Percentiles rank a stretch among this genome's conserved stretches.
These are phyloP conservation scores for Termitomyces sp. DNA, from an alignment of 768 basidiomycete genomes.

Conservation along the genomic window DNA sequence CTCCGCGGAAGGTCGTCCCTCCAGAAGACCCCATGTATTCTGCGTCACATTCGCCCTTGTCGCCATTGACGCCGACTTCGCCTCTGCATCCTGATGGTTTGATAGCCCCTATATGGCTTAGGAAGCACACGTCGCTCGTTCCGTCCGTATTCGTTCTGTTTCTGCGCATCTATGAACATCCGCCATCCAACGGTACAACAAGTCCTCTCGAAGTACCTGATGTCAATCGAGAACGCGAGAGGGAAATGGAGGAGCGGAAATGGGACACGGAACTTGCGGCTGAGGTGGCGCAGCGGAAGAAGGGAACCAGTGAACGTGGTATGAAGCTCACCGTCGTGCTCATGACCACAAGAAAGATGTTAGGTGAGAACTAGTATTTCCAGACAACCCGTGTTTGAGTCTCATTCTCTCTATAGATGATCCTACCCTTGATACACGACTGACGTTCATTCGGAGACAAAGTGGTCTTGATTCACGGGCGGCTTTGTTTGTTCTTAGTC, in stretches of 20 bases:
- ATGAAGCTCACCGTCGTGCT: conserved; percentile 95
- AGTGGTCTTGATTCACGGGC: conserved; percentile 89
- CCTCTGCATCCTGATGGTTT: conserved; percentile 93
- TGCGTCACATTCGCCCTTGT: conserved; percentile 83
- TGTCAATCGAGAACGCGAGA: conserved; percentile 48
- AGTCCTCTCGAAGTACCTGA: conserved; percentile 54
- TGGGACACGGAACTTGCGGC: conserved; percentile 73
- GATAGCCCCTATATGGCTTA: conserved; percentile 96
- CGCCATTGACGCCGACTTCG: conserved; percentile 82
- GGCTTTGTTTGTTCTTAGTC: conserved; percentile 90
- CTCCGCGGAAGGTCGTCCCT: conserved; percentile 73
- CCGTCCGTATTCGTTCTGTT: conserved; percentile 95
- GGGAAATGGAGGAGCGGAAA: conserved; percentile 62
- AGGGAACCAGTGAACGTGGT: conserved; percentile 72
- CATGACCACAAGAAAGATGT: conserved; percentile 80
- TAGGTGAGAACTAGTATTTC: conserved; percentile 48
- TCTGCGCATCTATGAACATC: conserved; percentile 72
- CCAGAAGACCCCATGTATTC: conserved; percentile 53
- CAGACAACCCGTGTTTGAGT: neutral
- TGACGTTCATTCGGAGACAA: conserved; percentile 84
- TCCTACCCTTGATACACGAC: conserved; percentile 70
- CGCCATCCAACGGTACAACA: conserved; percentile 29
- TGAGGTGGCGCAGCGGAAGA: conserved; percentile 78
- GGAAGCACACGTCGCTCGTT: conserved; percentile 88
- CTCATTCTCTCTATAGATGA: conserved; percentile 54